Percentiles rank a stretch among this genome's conserved stretches.
phyloP scores from a whole-genome alignment of 2,329 filamentous ascomycete genomes.

The Colletotrichum tropicale region DNA sequence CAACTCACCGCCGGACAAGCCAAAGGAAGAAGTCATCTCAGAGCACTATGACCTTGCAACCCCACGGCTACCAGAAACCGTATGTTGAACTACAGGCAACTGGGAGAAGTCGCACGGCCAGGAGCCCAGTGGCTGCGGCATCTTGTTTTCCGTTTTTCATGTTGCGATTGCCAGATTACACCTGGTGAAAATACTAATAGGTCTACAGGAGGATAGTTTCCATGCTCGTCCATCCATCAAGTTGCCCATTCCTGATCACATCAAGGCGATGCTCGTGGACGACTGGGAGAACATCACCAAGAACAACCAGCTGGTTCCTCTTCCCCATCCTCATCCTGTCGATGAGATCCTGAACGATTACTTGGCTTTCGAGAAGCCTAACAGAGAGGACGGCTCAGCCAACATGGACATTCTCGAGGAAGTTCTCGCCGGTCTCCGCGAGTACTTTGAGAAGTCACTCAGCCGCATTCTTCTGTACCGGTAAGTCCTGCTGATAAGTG shows the following conservation, averaged over 20 bases:
- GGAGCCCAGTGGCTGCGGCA: conserved; percentile 5
- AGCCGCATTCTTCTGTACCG: conserved; percentile 87
- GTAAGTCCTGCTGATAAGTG: conserved; percentile 37
- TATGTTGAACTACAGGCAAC: neutral
- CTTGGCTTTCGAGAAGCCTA: conserved; percentile 69
- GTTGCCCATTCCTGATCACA: conserved; percentile 82
- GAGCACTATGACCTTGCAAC: neutral
- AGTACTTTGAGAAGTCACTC: conserved; percentile 93
- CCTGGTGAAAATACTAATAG: neutral
- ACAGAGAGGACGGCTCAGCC: conserved; percentile 68
- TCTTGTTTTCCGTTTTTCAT: neutral
- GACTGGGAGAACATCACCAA: conserved; percentile 99
- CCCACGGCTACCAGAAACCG: neutral
- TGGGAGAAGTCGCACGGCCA: neutral
- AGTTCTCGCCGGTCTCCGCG: conserved; percentile 81
- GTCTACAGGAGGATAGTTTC: conserved; percentile 82
- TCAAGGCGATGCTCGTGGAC: conserved; percentile 93
- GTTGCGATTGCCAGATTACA: neutral
- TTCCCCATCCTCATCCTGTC: conserved; percentile 80
- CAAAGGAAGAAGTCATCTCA: neutral
- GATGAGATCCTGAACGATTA: conserved; percentile 83
- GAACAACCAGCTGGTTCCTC: conserved; percentile 84
- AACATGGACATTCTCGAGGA: conserved; percentile 89
- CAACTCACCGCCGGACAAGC: neutral
- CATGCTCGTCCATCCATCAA: conserved; percentile 84